phyloP scores from a whole-genome alignment of 371 early-diverging fungal species.

The Fennellomyces sp. region DNA sequence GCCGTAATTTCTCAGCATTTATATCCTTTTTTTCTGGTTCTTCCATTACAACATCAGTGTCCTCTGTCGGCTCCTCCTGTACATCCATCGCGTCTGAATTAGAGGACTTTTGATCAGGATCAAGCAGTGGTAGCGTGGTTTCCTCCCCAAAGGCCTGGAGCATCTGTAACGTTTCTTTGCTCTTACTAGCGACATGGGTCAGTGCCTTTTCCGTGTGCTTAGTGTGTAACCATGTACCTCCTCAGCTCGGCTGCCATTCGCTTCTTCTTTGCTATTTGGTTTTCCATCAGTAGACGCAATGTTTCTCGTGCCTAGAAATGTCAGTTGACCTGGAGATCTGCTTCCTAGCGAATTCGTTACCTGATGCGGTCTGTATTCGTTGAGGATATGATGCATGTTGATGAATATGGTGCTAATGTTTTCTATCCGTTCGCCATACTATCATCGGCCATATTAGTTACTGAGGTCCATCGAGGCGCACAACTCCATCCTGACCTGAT shows the following conservation, averaged over 20 bases:
- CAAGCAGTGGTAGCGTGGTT: constrained; percentile 6
- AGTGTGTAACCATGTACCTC: too few species aligned
- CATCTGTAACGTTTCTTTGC: constrained; percentile 16
- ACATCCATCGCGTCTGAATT: not conserved
- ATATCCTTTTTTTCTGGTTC: not conserved
- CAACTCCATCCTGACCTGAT: constrained; percentile 38
- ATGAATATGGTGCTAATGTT: constrained; percentile 70
- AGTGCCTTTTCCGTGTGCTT: not conserved
- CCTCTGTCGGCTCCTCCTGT: not conserved
- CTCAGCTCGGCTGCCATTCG: constrained; percentile 53
- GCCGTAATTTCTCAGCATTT: not conserved
- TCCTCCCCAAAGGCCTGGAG: constrained; percentile 20
- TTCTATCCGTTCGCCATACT: constrained; percentile 62
- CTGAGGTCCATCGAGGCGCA: not conserved
- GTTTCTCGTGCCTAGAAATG: constrained; percentile 73
- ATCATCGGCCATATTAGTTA: too few species aligned
- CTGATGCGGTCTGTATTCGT: constrained; percentile 75
- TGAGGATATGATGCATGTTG: constrained; percentile 76
- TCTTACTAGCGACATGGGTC: constrained; percentile 14
- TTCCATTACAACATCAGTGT: not conserved
- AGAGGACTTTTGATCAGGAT: not conserved
- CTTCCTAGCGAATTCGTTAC: constrained; percentile 26
- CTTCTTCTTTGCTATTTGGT: constrained; percentile 64
- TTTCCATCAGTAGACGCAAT: constrained; percentile 68
- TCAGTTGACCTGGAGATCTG: too few species aligned